Conservation (phyloP, 768 basidiomycete genomes). For the Boletus huronensis region DNA sequence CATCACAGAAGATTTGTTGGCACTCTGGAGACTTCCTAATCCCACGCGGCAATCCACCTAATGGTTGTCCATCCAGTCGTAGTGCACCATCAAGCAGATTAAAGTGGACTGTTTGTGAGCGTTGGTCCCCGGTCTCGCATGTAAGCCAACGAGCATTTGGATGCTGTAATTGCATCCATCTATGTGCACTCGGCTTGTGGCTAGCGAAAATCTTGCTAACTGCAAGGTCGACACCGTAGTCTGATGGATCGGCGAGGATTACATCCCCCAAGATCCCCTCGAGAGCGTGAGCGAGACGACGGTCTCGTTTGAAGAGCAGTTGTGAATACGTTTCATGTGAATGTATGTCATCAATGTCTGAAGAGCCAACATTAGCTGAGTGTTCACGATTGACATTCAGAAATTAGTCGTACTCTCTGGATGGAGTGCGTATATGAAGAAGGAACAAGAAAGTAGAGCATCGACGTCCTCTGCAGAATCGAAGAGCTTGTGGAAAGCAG, state of each 20-base stretch:
- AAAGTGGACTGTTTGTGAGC: background rate
- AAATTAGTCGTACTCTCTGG: background rate
- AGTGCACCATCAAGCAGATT: constrained; percentile 13
- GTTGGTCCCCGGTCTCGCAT: background rate
- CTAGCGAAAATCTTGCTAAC: background rate
- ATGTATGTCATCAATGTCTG: background rate
- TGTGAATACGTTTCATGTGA: too few species aligned
- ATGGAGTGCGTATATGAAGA: constrained; percentile 19
- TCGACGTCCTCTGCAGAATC: too few species aligned
- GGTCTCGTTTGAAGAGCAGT: constrained; percentile 17
- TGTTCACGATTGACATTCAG: background rate
- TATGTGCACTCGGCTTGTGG: constrained; percentile 2
- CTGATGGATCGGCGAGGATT: background rate
- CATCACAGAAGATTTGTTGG: background rate
- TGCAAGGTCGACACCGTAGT: constrained; percentile 14
- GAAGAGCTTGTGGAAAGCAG: background rate
- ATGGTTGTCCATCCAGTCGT: constrained; percentile 14
- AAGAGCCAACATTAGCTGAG: background rate
- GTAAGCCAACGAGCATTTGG: constrained; percentile 18
- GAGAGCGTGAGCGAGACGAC: constrained; percentile 20
- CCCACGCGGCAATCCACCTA: constrained; percentile 4
- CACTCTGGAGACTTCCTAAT: background rate
- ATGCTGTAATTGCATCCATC: constrained; percentile 4
- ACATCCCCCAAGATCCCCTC: constrained; percentile 5
- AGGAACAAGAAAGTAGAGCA: constrained; percentile 18